Percentiles rank a stretch among this genome's conserved stretches.
These are phyloP conservation scores for Rhodotorula babjevae DNA, from an alignment of 768 basidiomycete genomes.

Conservation along the genomic window DNA sequence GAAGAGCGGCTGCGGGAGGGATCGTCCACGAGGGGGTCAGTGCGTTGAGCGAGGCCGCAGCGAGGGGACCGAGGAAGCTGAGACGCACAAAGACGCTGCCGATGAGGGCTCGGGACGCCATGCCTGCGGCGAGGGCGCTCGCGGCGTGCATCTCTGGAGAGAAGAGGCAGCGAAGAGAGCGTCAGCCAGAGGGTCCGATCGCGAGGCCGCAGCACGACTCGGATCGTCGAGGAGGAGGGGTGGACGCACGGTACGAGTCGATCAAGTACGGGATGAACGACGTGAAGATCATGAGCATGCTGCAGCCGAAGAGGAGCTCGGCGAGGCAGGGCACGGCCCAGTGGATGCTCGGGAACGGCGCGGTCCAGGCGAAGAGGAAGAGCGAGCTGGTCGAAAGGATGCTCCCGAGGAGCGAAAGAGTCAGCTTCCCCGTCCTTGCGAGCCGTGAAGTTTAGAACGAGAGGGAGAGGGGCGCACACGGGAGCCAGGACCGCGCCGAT, in stretches of 20 bases:
- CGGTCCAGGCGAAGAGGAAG: constrained; percentile 32
- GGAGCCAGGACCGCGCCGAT: too few relatives aligned
- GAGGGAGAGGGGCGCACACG: too few relatives aligned
- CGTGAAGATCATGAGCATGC: constrained; percentile 33
- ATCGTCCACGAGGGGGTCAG: too few relatives aligned
- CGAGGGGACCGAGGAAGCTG: not conserved
- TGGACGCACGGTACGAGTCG: not conserved
- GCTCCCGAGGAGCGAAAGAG: not conserved
- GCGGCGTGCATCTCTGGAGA: constrained; percentile 23
- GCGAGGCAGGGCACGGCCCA: constrained; percentile 35
- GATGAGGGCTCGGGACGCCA: constrained; percentile 28
- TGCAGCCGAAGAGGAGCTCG: constrained; percentile 26
- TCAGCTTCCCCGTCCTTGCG: not conserved
- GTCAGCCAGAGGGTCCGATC: not conserved
- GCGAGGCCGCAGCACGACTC: too few relatives aligned
- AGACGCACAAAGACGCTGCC: constrained; percentile 25
- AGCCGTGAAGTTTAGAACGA: too few relatives aligned
- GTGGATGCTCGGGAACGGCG: constrained; percentile 22
- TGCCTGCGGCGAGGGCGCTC: constrained; percentile 36
- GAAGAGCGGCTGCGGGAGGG: constrained; percentile 13
- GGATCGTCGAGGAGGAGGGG: not conserved
- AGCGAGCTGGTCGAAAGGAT: constrained; percentile 1
- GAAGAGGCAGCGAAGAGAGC: not conserved
- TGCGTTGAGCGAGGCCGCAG: not conserved
- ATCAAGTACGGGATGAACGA: constrained; percentile 23